Base-by-base conservation (phyloP, 177 flowering plant genomes). In the Vitis hybrid region DNA sequence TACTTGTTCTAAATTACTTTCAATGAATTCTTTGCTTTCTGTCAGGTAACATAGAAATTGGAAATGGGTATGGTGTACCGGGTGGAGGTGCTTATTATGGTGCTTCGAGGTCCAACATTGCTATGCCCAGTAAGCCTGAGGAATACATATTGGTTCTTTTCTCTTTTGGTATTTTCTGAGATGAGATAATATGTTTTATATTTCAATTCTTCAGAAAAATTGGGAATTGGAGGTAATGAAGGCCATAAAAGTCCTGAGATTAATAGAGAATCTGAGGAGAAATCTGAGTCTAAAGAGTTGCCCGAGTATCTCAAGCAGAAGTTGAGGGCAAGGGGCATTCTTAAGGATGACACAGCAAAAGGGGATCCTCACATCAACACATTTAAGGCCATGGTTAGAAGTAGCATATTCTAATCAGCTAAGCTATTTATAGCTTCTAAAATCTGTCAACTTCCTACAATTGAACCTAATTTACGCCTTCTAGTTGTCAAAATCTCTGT, bases 1-100 rank as follows among this genome's bases (percentile, higher is more conserved):
- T 39, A 7, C 7, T 39, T 39, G 45, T 5, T 39, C 45, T 39
- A 39, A 61, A 2, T 14, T 63, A 11, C 3, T 48, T 61, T 50
- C 3, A 12, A 50, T 31, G 31, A 15, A 49, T 26, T 10, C 48
- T 18, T 34, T 77, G 50, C 13, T 64, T 65, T 26, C 29, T 65
- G 1, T 61, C 74, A 87, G 99, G 89, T 68, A 85, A 92, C 71
- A 10, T 79, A 14, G 99, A 95, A 68, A 93, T 93, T 71, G 99
- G 99, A 71, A 95, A 95, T 78, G 99, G 99, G 5, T 95, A 95
- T 79, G 99, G 99, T 72, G 94, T 93, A 45, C 99, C 99, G 3
- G 98, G 99, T 76, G 99, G 99, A 71, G 92, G 90, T 80, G 97
- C 93, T 79, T 84, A 85, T 65, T 78, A 78, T 78, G 81, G 81